Percentiles rank a stretch among this genome's conserved stretches.
Evolutionary conservation across 1,284 basidiomycete species (phyloP).

Genomic region (Pterulicium gracile): DNA sequence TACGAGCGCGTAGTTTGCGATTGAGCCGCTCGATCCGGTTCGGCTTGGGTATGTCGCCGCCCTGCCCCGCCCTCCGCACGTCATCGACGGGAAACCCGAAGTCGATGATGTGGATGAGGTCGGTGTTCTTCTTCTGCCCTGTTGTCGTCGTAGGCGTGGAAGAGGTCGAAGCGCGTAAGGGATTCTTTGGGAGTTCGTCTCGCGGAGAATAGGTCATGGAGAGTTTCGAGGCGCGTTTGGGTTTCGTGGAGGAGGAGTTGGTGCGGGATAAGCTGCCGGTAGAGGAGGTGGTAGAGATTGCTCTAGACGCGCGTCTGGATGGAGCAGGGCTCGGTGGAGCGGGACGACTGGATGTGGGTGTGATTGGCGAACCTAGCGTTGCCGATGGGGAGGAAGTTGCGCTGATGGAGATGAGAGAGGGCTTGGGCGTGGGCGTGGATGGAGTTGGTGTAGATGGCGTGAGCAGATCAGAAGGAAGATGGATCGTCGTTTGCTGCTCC

Average conservation of each 20-base stretch:
- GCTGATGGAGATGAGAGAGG: too few species aligned
- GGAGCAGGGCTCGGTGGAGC: neutral
- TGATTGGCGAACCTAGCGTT: neutral
- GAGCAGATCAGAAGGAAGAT: neutral
- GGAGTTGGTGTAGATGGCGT: neutral
- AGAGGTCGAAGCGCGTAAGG: too few species aligned
- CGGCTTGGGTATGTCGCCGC: slow-evolving; percentile 38
- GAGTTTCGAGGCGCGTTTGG: neutral
- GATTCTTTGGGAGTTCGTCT: neutral
- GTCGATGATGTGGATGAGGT: slow-evolving; percentile 1
- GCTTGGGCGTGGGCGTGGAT: too few species aligned
- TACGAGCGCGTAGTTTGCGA: slow-evolving; percentile 23
- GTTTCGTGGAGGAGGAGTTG: neutral
- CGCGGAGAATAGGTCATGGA: neutral
- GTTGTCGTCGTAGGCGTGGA: neutral
- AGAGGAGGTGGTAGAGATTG: neutral
- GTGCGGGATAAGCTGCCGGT: neutral
- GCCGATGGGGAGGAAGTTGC: too few species aligned
- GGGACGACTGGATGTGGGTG: neutral
- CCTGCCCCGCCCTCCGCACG: slow-evolving; percentile 25
- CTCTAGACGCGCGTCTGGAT: neutral
- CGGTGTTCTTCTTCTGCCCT: neutral
- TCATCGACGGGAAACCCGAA: neutral
- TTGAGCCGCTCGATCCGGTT: slow-evolving; percentile 32
- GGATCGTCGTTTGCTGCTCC: neutral